These are phyloP conservation scores for Ogataea ramenticola DNA, from an alignment of 805 yeast genomes.

Conservation along the genomic window DNA sequence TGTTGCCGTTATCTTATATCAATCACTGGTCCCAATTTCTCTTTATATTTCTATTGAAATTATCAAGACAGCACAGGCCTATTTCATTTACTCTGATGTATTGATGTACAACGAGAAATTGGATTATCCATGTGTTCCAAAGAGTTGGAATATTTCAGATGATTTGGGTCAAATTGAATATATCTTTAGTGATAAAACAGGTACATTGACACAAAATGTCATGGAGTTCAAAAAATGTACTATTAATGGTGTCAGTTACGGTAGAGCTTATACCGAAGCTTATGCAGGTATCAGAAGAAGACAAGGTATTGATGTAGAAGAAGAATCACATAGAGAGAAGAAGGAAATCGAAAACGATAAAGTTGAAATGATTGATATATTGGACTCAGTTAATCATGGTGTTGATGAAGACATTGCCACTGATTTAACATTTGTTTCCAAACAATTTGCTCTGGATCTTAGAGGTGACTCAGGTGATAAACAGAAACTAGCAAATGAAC, in stretches of 20 bases:
- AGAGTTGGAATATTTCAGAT: constrained; percentile 78
- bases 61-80: constrained; percentile 70
- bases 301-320: constrained; percentile 52
- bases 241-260: constrained; percentile 59
- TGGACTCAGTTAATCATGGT: constrained; percentile 18
- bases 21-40: constrained; percentile 74
- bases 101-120: constrained; percentile 61
- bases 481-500: constrained; percentile 57
- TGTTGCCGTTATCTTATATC: constrained; percentile 68
- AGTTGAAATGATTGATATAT: constrained; percentile 37
- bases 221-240: constrained; percentile 80
- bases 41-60: constrained; percentile 74
- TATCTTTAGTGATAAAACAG: constrained; percentile 78
- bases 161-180: constrained; percentile 82
- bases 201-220: constrained; percentile 74
- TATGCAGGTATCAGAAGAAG: constrained; percentile 65
- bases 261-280: constrained; percentile 74
- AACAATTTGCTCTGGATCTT: constrained; percentile 57
- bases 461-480: constrained; percentile 39
- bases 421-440: constrained; percentile 64
- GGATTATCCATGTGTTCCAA: constrained; percentile 74
- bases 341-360: constrained; percentile 35
- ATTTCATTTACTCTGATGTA: constrained; percentile 62
- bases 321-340: constrained; percentile 36
- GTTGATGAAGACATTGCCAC: constrained; percentile 28